phyloP scores from a whole-genome alignment of 1,139 yeast genomes.

The Geotrichum macrosporum region DNA sequence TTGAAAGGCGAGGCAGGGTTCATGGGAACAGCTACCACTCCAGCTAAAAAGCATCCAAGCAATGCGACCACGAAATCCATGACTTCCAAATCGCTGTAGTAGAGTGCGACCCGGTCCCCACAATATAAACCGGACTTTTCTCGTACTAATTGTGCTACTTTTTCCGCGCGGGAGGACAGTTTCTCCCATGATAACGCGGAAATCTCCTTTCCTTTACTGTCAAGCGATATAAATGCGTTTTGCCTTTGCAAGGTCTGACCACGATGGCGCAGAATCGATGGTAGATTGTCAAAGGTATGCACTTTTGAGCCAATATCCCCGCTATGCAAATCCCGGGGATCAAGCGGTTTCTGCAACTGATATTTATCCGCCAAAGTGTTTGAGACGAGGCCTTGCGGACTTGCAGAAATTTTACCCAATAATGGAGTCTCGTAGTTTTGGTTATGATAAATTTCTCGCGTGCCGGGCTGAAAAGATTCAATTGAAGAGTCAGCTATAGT shows the following conservation, averaged over 20 bases:
- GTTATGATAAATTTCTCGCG: neutral
- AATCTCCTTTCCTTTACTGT: slow-evolving; percentile 75
- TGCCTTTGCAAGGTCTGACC: slow-evolving; percentile 63
- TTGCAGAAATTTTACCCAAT: neutral
- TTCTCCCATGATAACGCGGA: slow-evolving; percentile 85
- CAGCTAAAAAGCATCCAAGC: slow-evolving; percentile 89
- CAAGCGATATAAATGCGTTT: slow-evolving; percentile 68
- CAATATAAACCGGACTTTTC: slow-evolving; percentile 70
- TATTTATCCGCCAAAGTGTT: slow-evolving; percentile 5
- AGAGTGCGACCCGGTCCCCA: slow-evolving; percentile 76
- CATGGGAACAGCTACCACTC: slow-evolving; percentile 90
- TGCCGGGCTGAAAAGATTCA: neutral
- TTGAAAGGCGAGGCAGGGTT: slow-evolving; percentile 63
- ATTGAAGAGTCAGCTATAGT: neutral
- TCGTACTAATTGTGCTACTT: slow-evolving; percentile 79
- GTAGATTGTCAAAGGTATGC: slow-evolving; percentile 53
- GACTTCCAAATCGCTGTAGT: slow-evolving; percentile 80
- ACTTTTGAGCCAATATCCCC: slow-evolving; percentile 33
- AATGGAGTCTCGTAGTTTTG: neutral
- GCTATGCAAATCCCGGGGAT: slow-evolving; percentile 41
- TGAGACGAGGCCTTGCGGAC: slow-evolving; percentile 1
- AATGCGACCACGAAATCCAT: slow-evolving; percentile 81
- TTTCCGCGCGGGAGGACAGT: slow-evolving; percentile 73
- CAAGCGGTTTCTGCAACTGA: slow-evolving; percentile 39
- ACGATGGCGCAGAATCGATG: slow-evolving; percentile 67